Evolutionary conservation across 2,329 filamentous ascomycete genomes (phyloP), one percentile per base, ranked within the genome.

Genomic region (Emergomyces africanus): DNA sequence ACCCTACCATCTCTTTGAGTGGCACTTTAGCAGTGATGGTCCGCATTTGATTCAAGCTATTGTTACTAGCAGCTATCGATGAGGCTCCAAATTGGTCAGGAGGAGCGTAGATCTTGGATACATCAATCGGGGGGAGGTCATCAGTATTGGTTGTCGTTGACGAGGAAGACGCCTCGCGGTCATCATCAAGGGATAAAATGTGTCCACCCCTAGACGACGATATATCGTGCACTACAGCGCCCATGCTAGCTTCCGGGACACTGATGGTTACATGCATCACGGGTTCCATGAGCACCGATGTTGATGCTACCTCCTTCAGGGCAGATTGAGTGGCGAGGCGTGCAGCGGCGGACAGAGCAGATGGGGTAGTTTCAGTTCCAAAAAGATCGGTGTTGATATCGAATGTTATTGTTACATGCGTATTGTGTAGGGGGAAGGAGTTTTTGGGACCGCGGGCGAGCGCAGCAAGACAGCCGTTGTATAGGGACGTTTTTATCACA

Each of bases 1-100:
- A 99, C 48, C 92, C 89, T 41, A 97, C 86, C 89, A 97, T 96
- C 74, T 97, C 92, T 74, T 94, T 95, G 66, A 97, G 79, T 37
- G 94, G 94, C 33, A 97, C 92, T 67, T 88, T 84, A 25, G 91
- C 94, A 12, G 87, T 85, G 65, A 99, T 89, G 55, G 86, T 79
- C 59, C 80, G 72, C 60, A 83, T 82, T 37, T 79, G 72, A 49
- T 72, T 72, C 2, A 69, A 64, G 20, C 20, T 33, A 51, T 54
- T 53, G 55, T 46, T 53, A 14, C 33, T 48, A 5, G 57, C 58
- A 49, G 54, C 54, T 66, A 51, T 39, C 9, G 77, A 49, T 75
- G 78, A 63, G 6, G 66, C 66, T 75, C 77, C 70, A 77, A 92
- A 97, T 0, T 90, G 90, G 70, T 97, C 92, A 0, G 86, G 86